Evolutionary conservation across 1,139 yeast genomes (phyloP).

Genomic region (Eremothecium cymbalariae): DNA sequence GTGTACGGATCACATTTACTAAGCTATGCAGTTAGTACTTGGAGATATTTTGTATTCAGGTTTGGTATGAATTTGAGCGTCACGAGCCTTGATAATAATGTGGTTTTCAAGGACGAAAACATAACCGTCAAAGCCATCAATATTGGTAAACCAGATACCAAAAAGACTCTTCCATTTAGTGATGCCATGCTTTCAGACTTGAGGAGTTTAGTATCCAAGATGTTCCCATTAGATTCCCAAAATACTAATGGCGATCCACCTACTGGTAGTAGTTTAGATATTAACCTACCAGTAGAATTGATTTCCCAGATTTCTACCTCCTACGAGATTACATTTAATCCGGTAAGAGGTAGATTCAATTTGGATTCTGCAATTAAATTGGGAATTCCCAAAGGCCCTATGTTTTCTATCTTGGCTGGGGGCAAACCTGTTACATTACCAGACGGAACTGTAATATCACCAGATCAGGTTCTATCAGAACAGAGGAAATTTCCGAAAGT

Average conservation of each 20-base stretch:
- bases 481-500: slow-evolving; percentile 51
- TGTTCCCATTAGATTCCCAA: slow-evolving; percentile 41
- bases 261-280: slow-evolving; percentile 32
- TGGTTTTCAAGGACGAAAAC: slow-evolving; percentile 43
- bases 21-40: slow-evolving; percentile 57
- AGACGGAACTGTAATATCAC: slow-evolving; percentile 50
- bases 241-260: slow-evolving; percentile 29
- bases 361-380: slow-evolving; percentile 55
- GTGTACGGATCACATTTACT: slow-evolving; percentile 40
- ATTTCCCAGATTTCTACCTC: slow-evolving; percentile 35
- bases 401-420: slow-evolving; percentile 49
- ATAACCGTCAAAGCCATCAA: slow-evolving; percentile 48
- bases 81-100: slow-evolving; percentile 34
- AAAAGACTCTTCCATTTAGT: slow-evolving; percentile 9
- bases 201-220: slow-evolving; percentile 24
- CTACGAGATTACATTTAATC: slow-evolving; percentile 57
- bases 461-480: slow-evolving; percentile 68
- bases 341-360: slow-evolving; percentile 72
- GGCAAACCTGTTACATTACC: slow-evolving; percentile 53
- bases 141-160: slow-evolving; percentile 8
- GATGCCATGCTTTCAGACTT: slow-evolving; percentile 17
- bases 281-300: slow-evolving; percentile 28
- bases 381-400: slow-evolving; percentile 61
- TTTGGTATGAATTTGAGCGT: slow-evolving; percentile 57
- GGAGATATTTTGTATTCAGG: slow-evolving; percentile 88